Base-by-base conservation (phyloP, 805 yeast species). In the Cyberlindnera bimundalis region DNA sequence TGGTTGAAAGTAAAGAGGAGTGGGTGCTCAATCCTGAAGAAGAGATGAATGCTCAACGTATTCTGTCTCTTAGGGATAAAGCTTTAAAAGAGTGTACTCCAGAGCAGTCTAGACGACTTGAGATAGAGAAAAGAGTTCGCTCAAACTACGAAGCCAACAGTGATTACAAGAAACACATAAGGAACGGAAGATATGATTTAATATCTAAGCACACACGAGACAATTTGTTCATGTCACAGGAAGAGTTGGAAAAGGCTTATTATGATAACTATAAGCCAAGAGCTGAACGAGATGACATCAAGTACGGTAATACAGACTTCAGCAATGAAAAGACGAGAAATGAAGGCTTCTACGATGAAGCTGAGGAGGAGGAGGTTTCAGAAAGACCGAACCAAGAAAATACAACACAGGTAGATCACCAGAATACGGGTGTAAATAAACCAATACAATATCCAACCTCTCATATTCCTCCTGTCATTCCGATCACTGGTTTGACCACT, bases 161-260 rank as follows among this genome's bases (percentile, higher is more conserved):
- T 15, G 42, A 49, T 16, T 52, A 57, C 39, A 51, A 46, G 33
- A 53, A 50, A 35, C 41, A 46, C 21, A 20, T 52, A 3, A 44
- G 46, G 32, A 44, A 43, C 28, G 63, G 63, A 3, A 49, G 63
- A 42, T 16, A 46, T 3, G 63, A 59, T 33, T 35, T 50, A 29
- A 51, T 59, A 8, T 50, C 52, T 13, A 20, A 37, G 26, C 47
- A 37, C 13, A 39, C 43, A n/a, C 38, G 52, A 28, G 37, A 30
- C 12, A 34, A 26, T 11, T 25, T 40, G 19, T 56, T 50, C 44
- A 46, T 52, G 9, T 45, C 46, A 2, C 34, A 41, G 12, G 39
- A 39, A 6, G 28, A 17, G 15, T 20, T 54, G 16, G 48, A 50
- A 25, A 46, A 37, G 25, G 51, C 52, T 8, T 40, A 47, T 29